Conservation (phyloP, 768 basidiomycete species). For the Sarcodon sp. region DNA sequence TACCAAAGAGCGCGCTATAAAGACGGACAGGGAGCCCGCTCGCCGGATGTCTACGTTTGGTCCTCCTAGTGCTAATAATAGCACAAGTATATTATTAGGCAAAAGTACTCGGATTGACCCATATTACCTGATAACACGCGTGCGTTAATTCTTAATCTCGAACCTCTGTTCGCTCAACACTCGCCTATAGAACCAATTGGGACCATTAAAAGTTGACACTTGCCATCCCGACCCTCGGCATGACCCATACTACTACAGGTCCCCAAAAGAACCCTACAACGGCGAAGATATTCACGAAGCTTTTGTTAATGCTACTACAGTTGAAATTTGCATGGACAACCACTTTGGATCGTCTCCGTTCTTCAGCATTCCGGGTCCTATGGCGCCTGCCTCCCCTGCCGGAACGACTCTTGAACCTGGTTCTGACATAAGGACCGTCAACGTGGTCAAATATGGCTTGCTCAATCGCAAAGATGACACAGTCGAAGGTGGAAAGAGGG, state of each 20-base stretch:
- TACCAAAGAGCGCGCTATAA: slow-evolving; percentile 38
- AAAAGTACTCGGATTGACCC: slow-evolving; percentile 73
- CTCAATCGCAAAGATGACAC: slow-evolving; percentile 76
- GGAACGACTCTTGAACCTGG: slow-evolving; percentile 3
- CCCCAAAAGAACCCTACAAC: slow-evolving; percentile 53
- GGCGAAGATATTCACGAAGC: slow-evolving; percentile 49
- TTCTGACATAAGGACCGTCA: slow-evolving; percentile 32
- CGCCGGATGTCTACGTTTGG: slow-evolving; percentile 27
- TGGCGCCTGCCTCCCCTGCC: slow-evolving; percentile 16
- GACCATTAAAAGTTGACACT: slow-evolving; percentile 57
- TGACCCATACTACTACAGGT: slow-evolving; percentile 59
- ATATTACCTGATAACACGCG: slow-evolving; percentile 81
- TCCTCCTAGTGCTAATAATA: slow-evolving; percentile 14
- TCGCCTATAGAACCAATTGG: slow-evolving; percentile 41
- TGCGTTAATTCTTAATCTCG: slow-evolving; percentile 18
- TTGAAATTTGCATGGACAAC: slow-evolving; percentile 38
- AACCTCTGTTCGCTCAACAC: slow-evolving; percentile 1
- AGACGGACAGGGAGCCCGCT: slow-evolving; percentile 24
- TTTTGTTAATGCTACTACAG: slow-evolving; percentile 45
- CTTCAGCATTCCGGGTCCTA: slow-evolving; percentile 21
- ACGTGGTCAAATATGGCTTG: slow-evolving; percentile 69
- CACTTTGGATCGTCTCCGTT: slow-evolving; percentile 26
- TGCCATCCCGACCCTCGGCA: slow-evolving; percentile 39
- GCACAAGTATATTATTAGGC: slow-evolving; percentile 25
- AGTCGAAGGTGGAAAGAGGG: slow-evolving; percentile 63